These are phyloP conservation scores for Helotiales sp. DNA, from an alignment of 2,329 filamentous ascomycete species.

Conservation along the genomic window DNA sequence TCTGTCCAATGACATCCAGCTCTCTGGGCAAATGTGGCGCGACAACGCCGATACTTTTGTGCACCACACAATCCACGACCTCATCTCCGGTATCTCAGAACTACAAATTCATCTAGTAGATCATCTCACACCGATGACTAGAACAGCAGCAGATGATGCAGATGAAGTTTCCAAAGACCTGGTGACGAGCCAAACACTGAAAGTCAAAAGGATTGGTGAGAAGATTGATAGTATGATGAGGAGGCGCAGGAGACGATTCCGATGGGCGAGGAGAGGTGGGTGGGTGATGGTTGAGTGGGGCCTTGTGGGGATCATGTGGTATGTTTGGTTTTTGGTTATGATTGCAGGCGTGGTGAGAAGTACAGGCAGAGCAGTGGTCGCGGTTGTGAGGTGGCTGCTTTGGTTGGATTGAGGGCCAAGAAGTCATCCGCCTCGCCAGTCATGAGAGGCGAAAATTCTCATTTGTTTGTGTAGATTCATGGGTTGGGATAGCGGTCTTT, in stretches of 20 bases:
- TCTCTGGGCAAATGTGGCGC: constrained; percentile 51
- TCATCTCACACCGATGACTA: constrained; percentile 57
- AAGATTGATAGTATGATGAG: constrained; percentile 75
- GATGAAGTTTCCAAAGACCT: constrained; percentile 77
- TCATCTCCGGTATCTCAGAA: constrained; percentile 45
- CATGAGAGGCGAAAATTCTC: neutral
- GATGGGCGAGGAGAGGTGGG: constrained; percentile 73
- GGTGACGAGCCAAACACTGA: constrained; percentile 72
- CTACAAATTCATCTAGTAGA: constrained; percentile 40
- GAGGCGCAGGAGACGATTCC: constrained; percentile 64
- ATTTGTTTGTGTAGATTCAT: neutral
- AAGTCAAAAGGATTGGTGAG: constrained; percentile 79
- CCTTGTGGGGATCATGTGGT: constrained; percentile 89
- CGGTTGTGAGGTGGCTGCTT: constrained; percentile 74
- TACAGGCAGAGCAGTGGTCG: constrained; percentile 57
- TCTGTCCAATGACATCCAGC: constrained; percentile 46
- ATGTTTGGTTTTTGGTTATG: constrained; percentile 87
- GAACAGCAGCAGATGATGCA: constrained; percentile 71
- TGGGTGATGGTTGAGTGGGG: constrained; percentile 87
- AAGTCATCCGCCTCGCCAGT: neutral
- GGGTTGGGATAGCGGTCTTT: neutral
- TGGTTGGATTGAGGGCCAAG: constrained; percentile 54
- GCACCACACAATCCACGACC: constrained; percentile 53
- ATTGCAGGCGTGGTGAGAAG: constrained; percentile 67
- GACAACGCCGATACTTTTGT: constrained; percentile 59